Evolutionary conservation across 1,139 yeast genomes (phyloP), one percentile per base, ranked within the genome.

Genomic region (Diutina ranongensis): DNA sequence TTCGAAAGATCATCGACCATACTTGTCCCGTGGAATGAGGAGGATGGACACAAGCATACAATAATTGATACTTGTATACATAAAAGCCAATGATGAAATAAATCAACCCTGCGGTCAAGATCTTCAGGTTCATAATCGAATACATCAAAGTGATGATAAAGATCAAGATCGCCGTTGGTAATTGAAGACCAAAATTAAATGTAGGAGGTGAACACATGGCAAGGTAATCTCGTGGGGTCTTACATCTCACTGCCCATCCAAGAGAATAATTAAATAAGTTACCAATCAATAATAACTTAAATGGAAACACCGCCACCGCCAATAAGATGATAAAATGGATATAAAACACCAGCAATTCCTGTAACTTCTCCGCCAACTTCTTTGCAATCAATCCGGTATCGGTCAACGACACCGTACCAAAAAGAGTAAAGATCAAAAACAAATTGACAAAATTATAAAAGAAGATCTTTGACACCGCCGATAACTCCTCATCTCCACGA

Each of bases 11-110:
- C 49, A 84, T 65, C 1, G 94, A 89, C 95, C 94, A 85, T 0
- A 85, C 89, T 55, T 81, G 80, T 3, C 95, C 95, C 0, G 94
- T 86, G 0, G 94, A 83, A 60, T 86, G 95, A 45, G 87, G 94
- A 4, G 92, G 85, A 58, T 86, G 95, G 33, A 84, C 86, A 67
- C 82, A 80, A 0, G 89, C 78, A 58, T 82, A 86, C 51, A 86
- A 67, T 50, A 85, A 66, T 61, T 84, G 94, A 58, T 84, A 86
- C 61, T 86, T 86, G 71, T 78, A 83, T 5, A 84, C 88, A 55
- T 78, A 79, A 57, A 76, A 85, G 0, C 95, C 95, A 47, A 83
- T 63, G 18, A 80, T 59, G 56, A 86, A 86, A 59, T 86, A 86
- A 1, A 79, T 68, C 48, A 83, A 64, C 1, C 94, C 94, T 35